Evolutionary conservation across 345 rosid species (phyloP).

Genomic region (Noccaea bulbosa): DNA sequence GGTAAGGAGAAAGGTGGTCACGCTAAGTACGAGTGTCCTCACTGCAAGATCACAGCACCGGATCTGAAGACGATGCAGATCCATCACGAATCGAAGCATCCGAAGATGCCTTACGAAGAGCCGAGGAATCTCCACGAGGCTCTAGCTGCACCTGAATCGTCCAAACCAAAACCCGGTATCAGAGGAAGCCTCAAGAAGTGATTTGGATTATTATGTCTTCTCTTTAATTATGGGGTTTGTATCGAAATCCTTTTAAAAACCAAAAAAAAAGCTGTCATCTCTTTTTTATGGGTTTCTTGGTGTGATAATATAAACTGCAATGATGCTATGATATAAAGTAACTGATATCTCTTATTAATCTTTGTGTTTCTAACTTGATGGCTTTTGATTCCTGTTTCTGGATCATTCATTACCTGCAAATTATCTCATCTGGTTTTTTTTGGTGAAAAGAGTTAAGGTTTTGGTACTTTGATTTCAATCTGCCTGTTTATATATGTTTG

Average conservation of each 20-base stretch:
- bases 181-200: conserved; percentile 68
- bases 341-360: conserved; percentile 28
- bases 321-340: conserved; percentile 31
- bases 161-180: conserved; percentile 56
- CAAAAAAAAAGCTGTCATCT: background rate
- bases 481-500: background rate
- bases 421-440: background rate
- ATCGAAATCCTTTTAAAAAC: background rate
- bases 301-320: conserved; percentile 31
- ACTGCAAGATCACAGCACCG: conserved; percentile 78
- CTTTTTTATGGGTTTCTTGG: conserved; percentile 18
- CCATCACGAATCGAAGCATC: conserved; percentile 92
- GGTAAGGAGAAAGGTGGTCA: conserved; percentile 89
- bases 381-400: conserved; percentile 13
- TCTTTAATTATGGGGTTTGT: background rate
- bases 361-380: conserved; percentile 10
- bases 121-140: conserved; percentile 67
- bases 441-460: background rate
- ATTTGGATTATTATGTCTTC: conserved; percentile 7
- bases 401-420: background rate
- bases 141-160: conserved; percentile 41
- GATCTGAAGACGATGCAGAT: conserved; percentile 93
- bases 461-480: background rate
- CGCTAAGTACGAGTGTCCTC: conserved; percentile 93
- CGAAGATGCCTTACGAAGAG: conserved; percentile 81